Evolutionary conservation across 2,329 filamentous ascomycete species (phyloP).

Genomic region (Trichoderma guizhouense): DNA sequence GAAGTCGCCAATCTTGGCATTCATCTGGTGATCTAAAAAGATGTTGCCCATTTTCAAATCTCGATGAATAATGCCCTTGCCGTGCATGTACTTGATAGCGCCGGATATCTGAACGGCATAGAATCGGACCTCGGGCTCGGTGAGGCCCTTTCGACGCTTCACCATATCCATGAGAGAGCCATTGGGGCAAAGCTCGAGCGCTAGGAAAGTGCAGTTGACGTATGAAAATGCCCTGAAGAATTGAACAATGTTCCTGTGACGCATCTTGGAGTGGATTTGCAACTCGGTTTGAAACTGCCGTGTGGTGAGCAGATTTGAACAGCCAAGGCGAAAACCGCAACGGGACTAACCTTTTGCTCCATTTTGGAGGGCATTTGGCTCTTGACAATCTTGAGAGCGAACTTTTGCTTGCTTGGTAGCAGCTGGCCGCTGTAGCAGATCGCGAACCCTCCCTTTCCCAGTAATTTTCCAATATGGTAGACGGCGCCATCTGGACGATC

Average conservation of each 20-base stretch:
- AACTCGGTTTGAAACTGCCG: constrained; percentile 72
- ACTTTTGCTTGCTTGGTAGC: constrained; percentile 62
- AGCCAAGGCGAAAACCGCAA: background rate
- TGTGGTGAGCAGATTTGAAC: background rate
- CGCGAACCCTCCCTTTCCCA: constrained; percentile 80
- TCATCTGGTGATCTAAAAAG: constrained; percentile 92
- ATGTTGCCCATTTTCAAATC: constrained; percentile 98
- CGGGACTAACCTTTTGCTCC: constrained; percentile 68
- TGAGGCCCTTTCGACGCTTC: constrained; percentile 84
- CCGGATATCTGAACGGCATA: constrained; percentile 94
- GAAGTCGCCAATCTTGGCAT: constrained; percentile 97
- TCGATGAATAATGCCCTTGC: constrained; percentile 90
- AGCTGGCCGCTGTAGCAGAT: constrained; percentile 74
- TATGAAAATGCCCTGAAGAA: constrained; percentile 94
- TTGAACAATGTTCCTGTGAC: constrained; percentile 90
- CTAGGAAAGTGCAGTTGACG: constrained; percentile 83
- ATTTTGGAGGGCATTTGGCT: constrained; percentile 79
- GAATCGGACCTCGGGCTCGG: constrained; percentile 88
- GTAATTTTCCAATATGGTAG: constrained; percentile 69
- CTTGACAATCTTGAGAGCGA: constrained; percentile 79
- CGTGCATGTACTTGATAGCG: constrained; percentile 97
- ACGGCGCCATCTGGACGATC: constrained; percentile 68
- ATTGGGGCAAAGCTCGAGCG: constrained; percentile 91
- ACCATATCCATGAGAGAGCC: constrained; percentile 98
- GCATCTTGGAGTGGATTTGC: constrained; percentile 97